Evolutionary conservation across 2,329 filamentous ascomycete genomes (phyloP).

Genomic region (Fonsecaea pedrosoi): DNA sequence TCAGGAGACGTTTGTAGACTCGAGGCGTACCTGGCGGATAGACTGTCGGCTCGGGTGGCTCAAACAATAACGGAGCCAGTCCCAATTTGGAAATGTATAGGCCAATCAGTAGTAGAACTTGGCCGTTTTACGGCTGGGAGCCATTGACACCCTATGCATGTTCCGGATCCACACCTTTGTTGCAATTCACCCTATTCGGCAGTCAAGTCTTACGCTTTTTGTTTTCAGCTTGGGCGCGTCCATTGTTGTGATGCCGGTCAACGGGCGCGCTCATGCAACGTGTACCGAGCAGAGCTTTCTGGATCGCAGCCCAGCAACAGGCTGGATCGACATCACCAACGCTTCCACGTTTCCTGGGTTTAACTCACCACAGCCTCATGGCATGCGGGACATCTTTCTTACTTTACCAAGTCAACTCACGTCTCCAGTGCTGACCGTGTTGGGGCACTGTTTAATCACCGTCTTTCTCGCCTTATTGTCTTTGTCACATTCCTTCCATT

Average conservation of each 20-base stretch:
- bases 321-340: background rate
- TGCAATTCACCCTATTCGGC: background rate
- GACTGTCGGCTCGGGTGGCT: conserved; percentile 7
- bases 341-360: background rate
- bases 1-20: conserved; percentile 13
- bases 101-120: conserved; percentile 24
- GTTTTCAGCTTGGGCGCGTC: background rate
- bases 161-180: background rate
- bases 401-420: background rate
- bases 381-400: background rate
- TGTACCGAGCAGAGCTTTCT: background rate
- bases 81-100: conserved; percentile 6
- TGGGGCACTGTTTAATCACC: background rate
- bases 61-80: conserved; percentile 13
- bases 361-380: background rate
- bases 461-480: background rate
- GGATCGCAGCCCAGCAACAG: background rate
- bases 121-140: conserved; percentile 5
- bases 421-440: background rate
- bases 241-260: background rate
- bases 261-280: background rate
- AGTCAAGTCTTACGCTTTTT: background rate
- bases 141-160: conserved; percentile 3
- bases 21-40: conserved; percentile 8
- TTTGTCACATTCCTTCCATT: conserved; percentile 10